phyloP scores from a whole-genome alignment of 495 filamentous ascomycete genomes.

The Xylaria nigripes region DNA sequence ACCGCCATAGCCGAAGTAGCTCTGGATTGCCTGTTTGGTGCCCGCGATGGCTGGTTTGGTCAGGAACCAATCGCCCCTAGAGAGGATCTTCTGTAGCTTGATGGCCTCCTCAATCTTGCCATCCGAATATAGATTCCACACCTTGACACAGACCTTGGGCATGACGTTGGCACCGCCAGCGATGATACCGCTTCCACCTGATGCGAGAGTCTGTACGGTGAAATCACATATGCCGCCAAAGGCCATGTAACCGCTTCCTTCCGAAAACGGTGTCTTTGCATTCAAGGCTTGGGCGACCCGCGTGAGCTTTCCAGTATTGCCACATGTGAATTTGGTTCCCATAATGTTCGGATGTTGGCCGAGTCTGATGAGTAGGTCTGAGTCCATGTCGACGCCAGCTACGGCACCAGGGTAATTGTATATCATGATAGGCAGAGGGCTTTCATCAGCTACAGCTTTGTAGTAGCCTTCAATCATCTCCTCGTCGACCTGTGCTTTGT shows the following conservation, averaged over 20 bases:
- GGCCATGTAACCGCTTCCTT: constrained; percentile 69
- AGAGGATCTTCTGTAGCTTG: constrained; percentile 61
- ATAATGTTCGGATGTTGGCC: constrained; percentile 76
- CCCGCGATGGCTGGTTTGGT: constrained; percentile 81
- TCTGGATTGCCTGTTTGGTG: constrained; percentile 77
- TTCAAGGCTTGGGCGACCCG: constrained; percentile 70
- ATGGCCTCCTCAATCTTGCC: constrained; percentile 69
- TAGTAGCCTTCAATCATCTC: constrained; percentile 70
- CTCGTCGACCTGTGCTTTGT: constrained; percentile 70
- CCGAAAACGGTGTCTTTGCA: constrained; percentile 58
- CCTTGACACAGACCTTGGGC: constrained; percentile 69
- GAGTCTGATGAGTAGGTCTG: constrained; percentile 73
- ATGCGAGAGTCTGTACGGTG: constrained; percentile 70
- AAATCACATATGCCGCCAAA: constrained; percentile 88
- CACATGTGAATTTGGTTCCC: constrained; percentile 87
- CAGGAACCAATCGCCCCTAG: constrained; percentile 74
- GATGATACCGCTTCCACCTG: constrained; percentile 76
- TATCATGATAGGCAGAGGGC: constrained; percentile 69
- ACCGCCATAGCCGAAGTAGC: constrained; percentile 78
- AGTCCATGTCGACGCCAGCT: constrained; percentile 88
- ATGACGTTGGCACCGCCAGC: constrained; percentile 82
- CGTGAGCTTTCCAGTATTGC: constrained; percentile 81
- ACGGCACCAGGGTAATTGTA: constrained; percentile 92
- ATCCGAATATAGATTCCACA: constrained; percentile 70
- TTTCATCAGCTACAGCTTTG: constrained; percentile 62